Percentiles rank a stretch among this genome's conserved stretches.
phyloP scores from a whole-genome alignment of 176 grass and related monocot genomes.

The Miscanthus lutarioriparius region DNA sequence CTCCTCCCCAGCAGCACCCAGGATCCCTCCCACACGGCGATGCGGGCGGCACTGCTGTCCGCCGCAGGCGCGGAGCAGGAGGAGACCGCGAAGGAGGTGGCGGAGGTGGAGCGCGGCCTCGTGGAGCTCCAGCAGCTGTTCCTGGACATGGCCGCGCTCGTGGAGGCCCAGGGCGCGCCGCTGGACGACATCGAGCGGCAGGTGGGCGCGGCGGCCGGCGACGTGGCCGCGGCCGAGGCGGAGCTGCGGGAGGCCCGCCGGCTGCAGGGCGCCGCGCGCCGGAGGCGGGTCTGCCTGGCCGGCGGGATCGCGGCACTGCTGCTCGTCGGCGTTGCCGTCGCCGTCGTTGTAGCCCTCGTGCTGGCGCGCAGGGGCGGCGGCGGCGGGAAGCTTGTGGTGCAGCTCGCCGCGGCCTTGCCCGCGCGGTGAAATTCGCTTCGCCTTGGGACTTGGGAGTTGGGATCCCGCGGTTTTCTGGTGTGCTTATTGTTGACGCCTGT shows the following conservation, averaged over 20 bases:
- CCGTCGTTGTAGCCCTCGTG: conserved; percentile 14
- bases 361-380: conserved; percentile 24
- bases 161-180: conserved; percentile 59
- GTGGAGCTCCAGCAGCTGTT: conserved; percentile 89
- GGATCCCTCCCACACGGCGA: conserved; percentile 29
- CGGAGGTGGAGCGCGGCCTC: conserved; percentile 61
- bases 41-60: conserved; percentile 48
- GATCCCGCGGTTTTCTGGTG: neutral
- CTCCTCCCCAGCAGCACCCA: conserved; percentile 25
- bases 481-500: neutral
- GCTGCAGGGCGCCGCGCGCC: conserved; percentile 43
- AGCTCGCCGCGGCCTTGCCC: neutral
- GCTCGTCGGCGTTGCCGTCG: conserved; percentile 49
- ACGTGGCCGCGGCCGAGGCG: conserved; percentile 44
- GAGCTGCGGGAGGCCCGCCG: conserved; percentile 45
- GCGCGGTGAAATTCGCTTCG: neutral
- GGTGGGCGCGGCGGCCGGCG: conserved; percentile 43
- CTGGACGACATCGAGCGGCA: conserved; percentile 64
- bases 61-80: conserved; percentile 46
- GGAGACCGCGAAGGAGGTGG: conserved; percentile 43
- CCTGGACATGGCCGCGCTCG: conserved; percentile 74
- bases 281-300: conserved; percentile 42
- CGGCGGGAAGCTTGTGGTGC: conserved; percentile 1
- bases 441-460: too few relatives aligned
- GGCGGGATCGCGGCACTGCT: conserved; percentile 38